Conservation (phyloP, 2,329 filamentous ascomycete species). For the Pyrenochaeta sp. region DNA sequence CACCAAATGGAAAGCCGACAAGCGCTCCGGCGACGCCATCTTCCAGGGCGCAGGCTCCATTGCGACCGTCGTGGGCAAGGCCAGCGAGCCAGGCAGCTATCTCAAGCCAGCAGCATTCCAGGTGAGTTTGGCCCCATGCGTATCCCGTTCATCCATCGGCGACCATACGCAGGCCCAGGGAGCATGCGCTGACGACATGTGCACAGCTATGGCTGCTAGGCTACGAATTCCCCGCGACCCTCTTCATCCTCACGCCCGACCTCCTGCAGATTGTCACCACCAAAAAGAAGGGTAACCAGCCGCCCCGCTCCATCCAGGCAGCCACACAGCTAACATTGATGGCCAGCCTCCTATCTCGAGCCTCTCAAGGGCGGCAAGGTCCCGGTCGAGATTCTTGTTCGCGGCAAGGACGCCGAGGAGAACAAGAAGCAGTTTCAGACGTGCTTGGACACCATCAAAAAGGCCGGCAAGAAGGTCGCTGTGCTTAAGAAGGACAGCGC, state of each 20-base stretch:
- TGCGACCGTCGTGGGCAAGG: conserved; percentile 92
- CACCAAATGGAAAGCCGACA: conserved; percentile 94
- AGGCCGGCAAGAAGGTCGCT: conserved; percentile 89
- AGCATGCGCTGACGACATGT: conserved; percentile 30
- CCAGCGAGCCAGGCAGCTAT: conserved; percentile 78
- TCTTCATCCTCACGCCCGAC: conserved; percentile 91
- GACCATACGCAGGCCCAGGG: not conserved
- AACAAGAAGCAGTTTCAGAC: conserved; percentile 91
- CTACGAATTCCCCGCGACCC: conserved; percentile 96
- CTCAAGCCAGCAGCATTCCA: conserved; percentile 97
- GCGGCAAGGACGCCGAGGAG: conserved; percentile 88
- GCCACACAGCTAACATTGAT: conserved; percentile 44
- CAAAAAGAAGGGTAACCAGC: conserved; percentile 83
- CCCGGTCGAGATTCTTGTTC: conserved; percentile 88
- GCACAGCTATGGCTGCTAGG: conserved; percentile 94
- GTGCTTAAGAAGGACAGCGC: conserved; percentile 84
- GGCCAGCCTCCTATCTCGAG: conserved; percentile 86
- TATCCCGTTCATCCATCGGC: conserved; percentile 7
- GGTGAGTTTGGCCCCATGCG: conserved; percentile 60
- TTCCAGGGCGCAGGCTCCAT: conserved; percentile 90
- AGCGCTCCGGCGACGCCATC: conserved; percentile 81
- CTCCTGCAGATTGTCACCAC: conserved; percentile 92
- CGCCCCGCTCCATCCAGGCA: not conserved
- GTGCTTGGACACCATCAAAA: conserved; percentile 85
- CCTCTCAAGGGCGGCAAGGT: conserved; percentile 91